Evolutionary conservation across 768 basidiomycete species (phyloP).

Genomic region (Rickenella mellea): DNA sequence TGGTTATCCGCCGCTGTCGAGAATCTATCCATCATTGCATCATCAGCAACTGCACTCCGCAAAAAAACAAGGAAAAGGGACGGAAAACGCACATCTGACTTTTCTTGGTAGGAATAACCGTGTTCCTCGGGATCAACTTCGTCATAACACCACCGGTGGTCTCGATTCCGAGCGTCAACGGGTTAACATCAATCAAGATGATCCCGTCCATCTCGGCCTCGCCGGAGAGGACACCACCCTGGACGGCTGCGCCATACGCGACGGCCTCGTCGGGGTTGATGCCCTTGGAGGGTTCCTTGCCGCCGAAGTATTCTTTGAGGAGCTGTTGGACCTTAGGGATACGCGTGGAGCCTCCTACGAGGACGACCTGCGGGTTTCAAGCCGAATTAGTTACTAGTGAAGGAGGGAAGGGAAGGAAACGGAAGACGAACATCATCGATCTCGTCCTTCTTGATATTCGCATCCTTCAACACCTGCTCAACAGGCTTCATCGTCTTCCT

Average conservation of each 20-base stretch:
- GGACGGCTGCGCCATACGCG: slow-evolving; percentile 96
- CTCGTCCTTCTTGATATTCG: slow-evolving; percentile 96
- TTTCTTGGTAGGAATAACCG: slow-evolving; percentile 96
- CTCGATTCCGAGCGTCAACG: slow-evolving; percentile 97
- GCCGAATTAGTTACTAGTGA: slow-evolving; percentile 1
- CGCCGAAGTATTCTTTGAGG: slow-evolving; percentile 93
- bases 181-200: slow-evolving; percentile 93
- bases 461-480: slow-evolving; percentile 97
- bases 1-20: slow-evolving; percentile 86
- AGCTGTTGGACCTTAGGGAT: slow-evolving; percentile 99
- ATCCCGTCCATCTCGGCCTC: slow-evolving; percentile 85
- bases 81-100: slow-evolving; percentile 64
- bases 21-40: slow-evolving; percentile 32
- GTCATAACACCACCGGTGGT: slow-evolving; percentile 98
- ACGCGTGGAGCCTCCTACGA: slow-evolving; percentile 97
- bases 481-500: slow-evolving; percentile 99
- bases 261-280: slow-evolving; percentile 99
- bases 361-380: slow-evolving; percentile 46
- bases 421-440: slow-evolving; percentile 63
- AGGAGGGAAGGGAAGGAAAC: background rate
- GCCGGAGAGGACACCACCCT: slow-evolving; percentile 96
- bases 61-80: background rate
- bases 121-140: slow-evolving; percentile 95
- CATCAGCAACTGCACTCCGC: slow-evolving; percentile 15
- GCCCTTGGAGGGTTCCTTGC: slow-evolving; percentile 95